phyloP scores from a whole-genome alignment of 2,329 filamentous ascomycete species.

The Catunica adiposa region DNA sequence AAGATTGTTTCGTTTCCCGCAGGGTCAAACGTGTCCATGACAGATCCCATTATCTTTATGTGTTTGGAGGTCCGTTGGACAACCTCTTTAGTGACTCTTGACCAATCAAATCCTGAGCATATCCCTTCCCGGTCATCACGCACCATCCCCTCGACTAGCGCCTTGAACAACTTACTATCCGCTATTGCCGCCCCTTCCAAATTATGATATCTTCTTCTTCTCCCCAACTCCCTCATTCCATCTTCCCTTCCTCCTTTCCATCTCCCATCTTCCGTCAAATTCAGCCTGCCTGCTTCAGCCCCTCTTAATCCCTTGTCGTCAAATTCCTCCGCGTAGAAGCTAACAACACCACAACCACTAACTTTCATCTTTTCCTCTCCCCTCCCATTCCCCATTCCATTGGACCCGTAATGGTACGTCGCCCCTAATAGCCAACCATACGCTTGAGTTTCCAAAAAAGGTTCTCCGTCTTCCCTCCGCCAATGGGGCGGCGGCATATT shows the following conservation, averaged over 20 bases:
- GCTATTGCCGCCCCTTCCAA: slow-evolving; percentile 20
- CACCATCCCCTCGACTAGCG: slow-evolving; percentile 21
- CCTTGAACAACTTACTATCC: slow-evolving; percentile 23
- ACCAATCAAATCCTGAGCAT: slow-evolving; percentile 30
- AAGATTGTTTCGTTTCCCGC: slow-evolving; percentile 17
- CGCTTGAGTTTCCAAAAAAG: slow-evolving; percentile 24
- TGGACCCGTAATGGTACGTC: slow-evolving; percentile 27
- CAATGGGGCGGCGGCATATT: slow-evolving; percentile 13
- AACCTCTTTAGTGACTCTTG: slow-evolving; percentile 25
- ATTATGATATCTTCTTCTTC: slow-evolving; percentile 24
- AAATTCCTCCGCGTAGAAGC: not conserved
- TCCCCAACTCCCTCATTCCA: slow-evolving; percentile 22
- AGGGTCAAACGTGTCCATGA: slow-evolving; percentile 16
- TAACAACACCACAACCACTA: slow-evolving; percentile 22
- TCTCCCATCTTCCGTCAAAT: slow-evolving; percentile 25
- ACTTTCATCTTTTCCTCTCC: slow-evolving; percentile 28
- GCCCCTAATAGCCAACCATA: slow-evolving; percentile 31
- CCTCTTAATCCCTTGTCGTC: slow-evolving; percentile 4
- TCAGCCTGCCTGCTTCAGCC: slow-evolving; percentile 23
- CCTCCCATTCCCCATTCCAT: slow-evolving; percentile 22
- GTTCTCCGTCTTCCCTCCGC: slow-evolving; percentile 21
- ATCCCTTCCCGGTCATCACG: slow-evolving; percentile 10
- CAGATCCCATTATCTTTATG: slow-evolving; percentile 21
- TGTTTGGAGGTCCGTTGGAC: slow-evolving; percentile 24
- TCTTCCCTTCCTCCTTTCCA: slow-evolving; percentile 21